Percentiles rank a stretch among this genome's conserved stretches.
Conservation (phyloP, 1,139 yeast genomes). For the Scheffersomyces illinoinensis region DNA sequence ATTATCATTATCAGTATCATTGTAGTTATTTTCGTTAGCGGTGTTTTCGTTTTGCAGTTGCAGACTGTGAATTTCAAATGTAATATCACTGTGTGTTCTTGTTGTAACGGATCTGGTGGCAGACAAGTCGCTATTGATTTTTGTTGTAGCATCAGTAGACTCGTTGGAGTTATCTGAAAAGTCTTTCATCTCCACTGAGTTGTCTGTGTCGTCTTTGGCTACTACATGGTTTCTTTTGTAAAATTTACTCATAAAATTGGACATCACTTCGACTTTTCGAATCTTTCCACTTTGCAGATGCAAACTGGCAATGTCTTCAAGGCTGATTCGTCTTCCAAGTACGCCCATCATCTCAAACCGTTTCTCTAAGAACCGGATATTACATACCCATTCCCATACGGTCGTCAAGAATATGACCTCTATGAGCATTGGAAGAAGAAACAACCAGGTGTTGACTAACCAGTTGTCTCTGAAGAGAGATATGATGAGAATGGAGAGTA, state of each 20-base stretch:
- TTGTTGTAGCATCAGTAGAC: neutral
- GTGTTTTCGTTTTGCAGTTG: neutral
- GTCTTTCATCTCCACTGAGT: neutral
- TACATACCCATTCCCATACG: constrained; percentile 55
- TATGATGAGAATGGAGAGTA: constrained; percentile 29
- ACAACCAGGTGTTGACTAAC: constrained; percentile 41
- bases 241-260: neutral
- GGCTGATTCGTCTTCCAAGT: constrained; percentile 47
- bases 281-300: neutral
- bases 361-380: constrained; percentile 43
- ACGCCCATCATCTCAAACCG: constrained; percentile 47
- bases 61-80: neutral
- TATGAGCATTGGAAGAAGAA: constrained; percentile 34
- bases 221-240: neutral
- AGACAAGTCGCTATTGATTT: neutral
- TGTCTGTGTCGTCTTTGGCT: neutral
- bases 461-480: constrained; percentile 27
- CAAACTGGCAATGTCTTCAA: constrained; percentile 30
- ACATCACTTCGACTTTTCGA: neutral
- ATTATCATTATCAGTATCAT: neutral
- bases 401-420: constrained; percentile 42
- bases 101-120: neutral
- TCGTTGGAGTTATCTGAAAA: neutral
- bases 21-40: neutral
- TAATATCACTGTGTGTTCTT: neutral